These are phyloP conservation scores for Epithele typhae DNA, from an alignment of 768 basidiomycete genomes.

Conservation along the genomic window DNA sequence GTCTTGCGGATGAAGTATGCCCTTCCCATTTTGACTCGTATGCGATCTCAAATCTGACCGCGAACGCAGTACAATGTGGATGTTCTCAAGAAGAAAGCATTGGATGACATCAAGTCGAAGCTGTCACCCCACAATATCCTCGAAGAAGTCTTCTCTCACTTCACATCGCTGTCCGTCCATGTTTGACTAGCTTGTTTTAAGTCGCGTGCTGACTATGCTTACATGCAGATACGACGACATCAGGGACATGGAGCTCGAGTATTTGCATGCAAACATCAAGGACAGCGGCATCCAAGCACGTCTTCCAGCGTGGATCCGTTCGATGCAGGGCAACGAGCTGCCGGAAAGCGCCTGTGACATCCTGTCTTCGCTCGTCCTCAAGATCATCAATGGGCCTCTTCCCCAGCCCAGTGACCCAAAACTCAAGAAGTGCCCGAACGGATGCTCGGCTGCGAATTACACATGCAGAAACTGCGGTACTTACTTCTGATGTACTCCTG, in stretches of 20 bases:
- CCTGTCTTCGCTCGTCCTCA: not conserved
- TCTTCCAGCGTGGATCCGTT: not conserved
- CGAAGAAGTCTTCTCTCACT: slow-evolving; percentile 13
- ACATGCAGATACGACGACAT: not conserved
- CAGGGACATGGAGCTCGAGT: not conserved
- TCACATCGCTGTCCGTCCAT: not conserved
- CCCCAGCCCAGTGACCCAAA: not conserved
- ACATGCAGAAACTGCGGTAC: not conserved
- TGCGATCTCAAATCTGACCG: no score
- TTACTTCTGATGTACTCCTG: not conserved
- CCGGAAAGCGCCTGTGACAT: not conserved
- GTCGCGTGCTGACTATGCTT: not conserved
- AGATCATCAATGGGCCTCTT: not conserved
- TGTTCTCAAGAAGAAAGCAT: slow-evolving; percentile 10
- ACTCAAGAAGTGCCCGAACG: not conserved
- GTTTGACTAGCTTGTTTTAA: no score
- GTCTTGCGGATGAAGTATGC: slow-evolving; percentile 18
- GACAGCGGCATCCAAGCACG: not conserved
- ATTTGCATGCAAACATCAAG: not conserved
- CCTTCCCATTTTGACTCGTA: not conserved
- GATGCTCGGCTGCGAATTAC: no score
- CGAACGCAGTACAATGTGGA: slow-evolving; percentile 3
- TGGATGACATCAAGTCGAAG: slow-evolving; percentile 11
- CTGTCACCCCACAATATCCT: slow-evolving; percentile 15
- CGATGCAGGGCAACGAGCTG: not conserved